These are phyloP conservation scores for Eutrema heterophyllum DNA, from an alignment of 345 rosid species.

Conservation along the genomic window DNA sequence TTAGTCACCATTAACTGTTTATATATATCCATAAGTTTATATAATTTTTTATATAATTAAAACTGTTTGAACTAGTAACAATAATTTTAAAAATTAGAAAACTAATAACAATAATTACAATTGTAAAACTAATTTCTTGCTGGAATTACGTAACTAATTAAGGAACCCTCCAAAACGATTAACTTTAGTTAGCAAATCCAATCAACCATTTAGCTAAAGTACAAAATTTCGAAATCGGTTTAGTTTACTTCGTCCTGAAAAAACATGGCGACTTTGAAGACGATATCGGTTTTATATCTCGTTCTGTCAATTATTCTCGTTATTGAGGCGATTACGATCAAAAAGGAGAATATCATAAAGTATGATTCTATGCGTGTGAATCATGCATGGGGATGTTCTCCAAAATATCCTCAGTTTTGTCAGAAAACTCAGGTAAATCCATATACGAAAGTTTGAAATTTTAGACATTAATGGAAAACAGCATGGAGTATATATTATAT, in stretches of 20 bases:
- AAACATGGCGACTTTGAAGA: constrained; percentile 1
- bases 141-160: neutral
- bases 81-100: neutral
- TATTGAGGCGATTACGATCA: neutral
- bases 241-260: neutral
- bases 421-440: constrained; percentile 18
- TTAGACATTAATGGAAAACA: neutral
- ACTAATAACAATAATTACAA: neutral
- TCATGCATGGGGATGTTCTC: constrained; percentile 30
- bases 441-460: constrained; percentile 7
- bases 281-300: neutral
- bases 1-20: neutral
- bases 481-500: neutral
- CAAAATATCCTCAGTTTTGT: constrained; percentile 26
- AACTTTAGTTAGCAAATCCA: constrained; percentile 6
- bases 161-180: neutral
- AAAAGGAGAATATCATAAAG: constrained; percentile 2
- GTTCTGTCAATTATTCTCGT: neutral
- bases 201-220: neutral
- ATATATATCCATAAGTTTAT: too few species aligned
- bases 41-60: too few species aligned
- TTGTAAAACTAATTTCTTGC: neutral
- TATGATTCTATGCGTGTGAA: constrained; percentile 9
- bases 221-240: neutral
- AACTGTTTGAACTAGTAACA: neutral